Conservation (phyloP, 345 rosid genomes). For the Syzygium grande region DNA sequence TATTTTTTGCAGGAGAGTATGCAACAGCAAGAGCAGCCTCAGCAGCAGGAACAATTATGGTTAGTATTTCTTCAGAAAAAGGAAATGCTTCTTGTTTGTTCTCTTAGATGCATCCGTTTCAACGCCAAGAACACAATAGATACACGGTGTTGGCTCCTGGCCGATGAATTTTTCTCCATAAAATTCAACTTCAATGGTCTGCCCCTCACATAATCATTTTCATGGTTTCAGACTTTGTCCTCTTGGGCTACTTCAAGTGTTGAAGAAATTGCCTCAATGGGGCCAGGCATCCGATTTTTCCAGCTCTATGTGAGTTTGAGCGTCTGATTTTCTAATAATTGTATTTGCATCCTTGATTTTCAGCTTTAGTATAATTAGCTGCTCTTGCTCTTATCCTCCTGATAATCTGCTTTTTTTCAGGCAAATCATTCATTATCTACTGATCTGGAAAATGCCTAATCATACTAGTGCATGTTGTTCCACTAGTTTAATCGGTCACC, state of each 20-base stretch:
- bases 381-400: neutral
- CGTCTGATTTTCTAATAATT: neutral
- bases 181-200: neutral
- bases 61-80: constrained; percentile 1
- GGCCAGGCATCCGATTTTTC: constrained; percentile 91
- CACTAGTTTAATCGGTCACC: neutral
- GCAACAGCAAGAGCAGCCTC: constrained; percentile 94
- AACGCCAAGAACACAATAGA: neutral
- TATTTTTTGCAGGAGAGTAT: constrained; percentile 60
- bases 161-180: neutral
- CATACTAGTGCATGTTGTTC: neutral
- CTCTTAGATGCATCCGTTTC: neutral
- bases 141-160: neutral
- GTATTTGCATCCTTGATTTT: neutral
- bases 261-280: constrained; percentile 93
- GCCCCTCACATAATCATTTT: neutral
- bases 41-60: constrained; percentile 88
- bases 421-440: neutral
- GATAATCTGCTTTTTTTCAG: neutral
- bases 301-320: constrained; percentile 72
- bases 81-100: neutral
- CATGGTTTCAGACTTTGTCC: constrained; percentile 57
- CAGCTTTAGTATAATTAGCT: neutral
- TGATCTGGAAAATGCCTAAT: neutral
- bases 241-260: constrained; percentile 95